Evolutionary conservation across 345 rosid genomes (phyloP).

Genomic region (Jatropha curcas): DNA sequence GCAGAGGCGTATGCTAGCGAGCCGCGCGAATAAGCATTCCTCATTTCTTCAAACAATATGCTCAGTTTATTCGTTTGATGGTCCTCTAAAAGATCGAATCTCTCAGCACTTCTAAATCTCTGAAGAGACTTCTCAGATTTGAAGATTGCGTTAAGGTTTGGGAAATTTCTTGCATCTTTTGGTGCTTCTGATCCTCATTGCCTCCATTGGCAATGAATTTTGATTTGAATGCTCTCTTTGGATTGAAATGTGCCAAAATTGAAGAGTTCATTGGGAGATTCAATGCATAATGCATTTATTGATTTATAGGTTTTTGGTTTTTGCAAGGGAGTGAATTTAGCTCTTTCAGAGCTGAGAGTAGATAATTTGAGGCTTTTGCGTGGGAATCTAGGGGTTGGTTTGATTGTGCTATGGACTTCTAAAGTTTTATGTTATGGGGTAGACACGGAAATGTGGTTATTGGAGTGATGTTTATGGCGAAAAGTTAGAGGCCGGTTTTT

Average conservation of each 20-base stretch:
- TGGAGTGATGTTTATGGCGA: slow-evolving; percentile 31
- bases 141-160: not conserved
- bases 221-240: slow-evolving; percentile 17
- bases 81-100: not conserved
- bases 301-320: slow-evolving; percentile 10
- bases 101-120: not conserved
- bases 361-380: slow-evolving; percentile 12
- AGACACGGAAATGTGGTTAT: slow-evolving; percentile 17
- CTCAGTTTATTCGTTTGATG: not conserved
- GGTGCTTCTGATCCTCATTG: slow-evolving; percentile 16
- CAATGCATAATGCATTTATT: not conserved
- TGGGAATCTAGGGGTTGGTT: slow-evolving; percentile 1
- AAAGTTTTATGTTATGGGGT: slow-evolving; percentile 25
- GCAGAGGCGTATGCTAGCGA: slow-evolving; percentile 21
- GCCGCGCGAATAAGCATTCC: not conserved
- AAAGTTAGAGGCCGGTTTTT: slow-evolving; percentile 16
- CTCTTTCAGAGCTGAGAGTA: slow-evolving; percentile 20
- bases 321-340: slow-evolving; percentile 9
- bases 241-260: slow-evolving; percentile 3
- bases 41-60: slow-evolving; percentile 8
- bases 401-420: slow-evolving; percentile 23
- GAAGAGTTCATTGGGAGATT: not conserved
- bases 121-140: not conserved
- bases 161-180: slow-evolving; percentile 1
- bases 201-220: not conserved